A percentile compares a stretch with the other conserved stretches of the same genome.
phyloP scores from a whole-genome alignment of 108 stramenopile genomes.

The Cyclotella cryptica region DNA sequence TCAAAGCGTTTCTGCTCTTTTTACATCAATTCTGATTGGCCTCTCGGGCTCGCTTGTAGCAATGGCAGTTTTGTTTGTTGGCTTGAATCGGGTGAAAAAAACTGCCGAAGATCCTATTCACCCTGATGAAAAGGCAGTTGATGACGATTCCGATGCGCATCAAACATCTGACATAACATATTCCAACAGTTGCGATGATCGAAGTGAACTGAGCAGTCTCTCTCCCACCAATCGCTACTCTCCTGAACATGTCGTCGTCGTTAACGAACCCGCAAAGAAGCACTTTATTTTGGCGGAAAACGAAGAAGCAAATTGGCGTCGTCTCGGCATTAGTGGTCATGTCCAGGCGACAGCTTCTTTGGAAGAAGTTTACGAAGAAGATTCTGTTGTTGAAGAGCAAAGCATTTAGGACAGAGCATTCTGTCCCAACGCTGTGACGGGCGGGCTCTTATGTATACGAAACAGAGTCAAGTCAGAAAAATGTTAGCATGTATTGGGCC shows the following conservation, averaged over 20 bases:
- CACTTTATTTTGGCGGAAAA: slow-evolving; percentile 30
- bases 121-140: slow-evolving; percentile 27
- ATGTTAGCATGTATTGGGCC: too few relatives aligned
- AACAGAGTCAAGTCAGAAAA: too few relatives aligned
- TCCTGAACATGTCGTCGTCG: not conserved
- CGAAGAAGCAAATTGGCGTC: slow-evolving; percentile 18
- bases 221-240: slow-evolving; percentile 4
- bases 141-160: slow-evolving; percentile 17
- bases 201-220: slow-evolving; percentile 15
- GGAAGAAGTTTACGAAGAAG: slow-evolving; percentile 13
- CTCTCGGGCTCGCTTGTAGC: not conserved
- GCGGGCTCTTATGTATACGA: too few relatives aligned
- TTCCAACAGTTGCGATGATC: slow-evolving; percentile 13
- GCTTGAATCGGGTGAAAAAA: slow-evolving; percentile 10
- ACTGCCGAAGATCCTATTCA: not conserved
- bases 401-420: not conserved
- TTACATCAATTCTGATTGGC: not conserved
- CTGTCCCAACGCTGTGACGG: not conserved
- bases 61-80: not conserved
- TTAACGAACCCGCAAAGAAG: not conserved
- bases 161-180: slow-evolving; percentile 31
- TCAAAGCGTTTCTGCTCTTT: not conserved
- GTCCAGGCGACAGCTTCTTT: too few relatives aligned
- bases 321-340: not conserved
- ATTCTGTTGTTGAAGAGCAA: slow-evolving; percentile 6